Conservation (phyloP, 192 early-diverging fungal genomes). For the Linnemannia hyalina region DNA sequence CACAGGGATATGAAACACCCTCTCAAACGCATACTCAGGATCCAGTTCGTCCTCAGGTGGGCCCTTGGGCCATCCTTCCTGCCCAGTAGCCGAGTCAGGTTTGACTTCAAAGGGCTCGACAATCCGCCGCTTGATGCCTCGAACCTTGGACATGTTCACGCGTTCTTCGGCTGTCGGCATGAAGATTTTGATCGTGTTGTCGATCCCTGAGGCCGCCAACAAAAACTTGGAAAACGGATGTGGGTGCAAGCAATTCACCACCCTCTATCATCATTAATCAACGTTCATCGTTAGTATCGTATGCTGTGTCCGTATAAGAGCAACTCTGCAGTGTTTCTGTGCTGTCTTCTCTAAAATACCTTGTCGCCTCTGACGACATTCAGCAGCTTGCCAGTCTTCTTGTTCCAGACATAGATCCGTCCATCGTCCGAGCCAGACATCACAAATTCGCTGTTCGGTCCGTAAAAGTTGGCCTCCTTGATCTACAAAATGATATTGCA, state of each 20-base stretch:
- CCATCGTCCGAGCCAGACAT: constrained; percentile 87
- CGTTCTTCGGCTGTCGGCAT: constrained; percentile 56
- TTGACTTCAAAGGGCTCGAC: constrained; percentile 2
- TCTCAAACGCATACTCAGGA: constrained; percentile 16
- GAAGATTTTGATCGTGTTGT: constrained; percentile 80
- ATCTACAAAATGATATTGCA: constrained; percentile 43
- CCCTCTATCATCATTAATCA: constrained; percentile 20
- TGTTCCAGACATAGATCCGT: constrained; percentile 76
- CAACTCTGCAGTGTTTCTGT: too few species aligned
- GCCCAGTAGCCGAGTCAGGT: background rate
- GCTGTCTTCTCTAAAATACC: constrained; percentile 66
- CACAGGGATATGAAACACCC: too few species aligned
- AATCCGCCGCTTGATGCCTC: constrained; percentile 20
- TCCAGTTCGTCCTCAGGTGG: constrained; percentile 15
- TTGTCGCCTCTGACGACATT: constrained; percentile 77
- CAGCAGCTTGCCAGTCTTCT: constrained; percentile 65
- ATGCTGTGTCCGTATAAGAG: background rate
- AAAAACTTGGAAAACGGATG: constrained; percentile 70
- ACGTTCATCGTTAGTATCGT: background rate
- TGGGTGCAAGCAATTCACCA: constrained; percentile 63
- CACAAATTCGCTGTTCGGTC: constrained; percentile 73
- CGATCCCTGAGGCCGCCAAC: constrained; percentile 82
- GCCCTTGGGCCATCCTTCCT: background rate
- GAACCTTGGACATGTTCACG: constrained; percentile 40
- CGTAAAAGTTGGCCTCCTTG: constrained; percentile 84